Percentiles rank a stretch among this genome's conserved stretches.
phyloP scores from a whole-genome alignment of 805 yeast genomes.

The Alloascoidea africana region DNA sequence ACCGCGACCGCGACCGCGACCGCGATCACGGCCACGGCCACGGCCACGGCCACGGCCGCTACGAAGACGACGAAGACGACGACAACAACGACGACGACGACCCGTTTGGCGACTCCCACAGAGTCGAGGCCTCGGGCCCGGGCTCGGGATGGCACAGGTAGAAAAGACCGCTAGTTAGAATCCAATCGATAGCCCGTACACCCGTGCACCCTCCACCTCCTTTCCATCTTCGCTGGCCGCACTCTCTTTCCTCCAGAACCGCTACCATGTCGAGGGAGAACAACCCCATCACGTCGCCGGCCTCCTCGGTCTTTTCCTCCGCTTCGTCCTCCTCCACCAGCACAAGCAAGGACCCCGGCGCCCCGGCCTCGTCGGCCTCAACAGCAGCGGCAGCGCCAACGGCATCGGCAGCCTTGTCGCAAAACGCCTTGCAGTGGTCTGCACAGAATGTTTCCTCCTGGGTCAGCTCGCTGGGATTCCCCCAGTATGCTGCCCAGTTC shows the following conservation, averaged over 20 bases:
- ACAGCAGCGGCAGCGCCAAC: neutral
- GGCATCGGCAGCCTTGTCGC: too few relatives aligned
- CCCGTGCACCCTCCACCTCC: too few relatives aligned
- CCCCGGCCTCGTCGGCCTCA: neutral
- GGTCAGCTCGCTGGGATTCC: conserved; percentile 1
- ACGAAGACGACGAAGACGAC: neutral
- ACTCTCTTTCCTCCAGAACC: too few relatives aligned
- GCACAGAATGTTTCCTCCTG: neutral
- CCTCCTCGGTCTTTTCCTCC: too few relatives aligned
- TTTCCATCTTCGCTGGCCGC: too few relatives aligned
- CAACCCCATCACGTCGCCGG: too few relatives aligned
- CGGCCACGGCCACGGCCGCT: neutral
- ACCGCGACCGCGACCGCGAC: neutral
- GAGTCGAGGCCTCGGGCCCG: neutral
- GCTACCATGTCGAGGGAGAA: too few relatives aligned
- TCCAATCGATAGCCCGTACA: too few relatives aligned
- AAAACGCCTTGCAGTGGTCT: neutral
- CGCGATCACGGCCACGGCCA: neutral
- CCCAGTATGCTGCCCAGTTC: conserved; percentile 16
- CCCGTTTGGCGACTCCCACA: conserved; percentile 1
- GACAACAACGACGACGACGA: neutral
- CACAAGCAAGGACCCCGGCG: neutral
- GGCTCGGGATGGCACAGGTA: too few relatives aligned
- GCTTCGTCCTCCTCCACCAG: neutral
- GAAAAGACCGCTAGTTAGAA: too few relatives aligned